phyloP scores from a whole-genome alignment of 2,329 filamentous ascomycete species.

The Ceratocystis variospora region DNA sequence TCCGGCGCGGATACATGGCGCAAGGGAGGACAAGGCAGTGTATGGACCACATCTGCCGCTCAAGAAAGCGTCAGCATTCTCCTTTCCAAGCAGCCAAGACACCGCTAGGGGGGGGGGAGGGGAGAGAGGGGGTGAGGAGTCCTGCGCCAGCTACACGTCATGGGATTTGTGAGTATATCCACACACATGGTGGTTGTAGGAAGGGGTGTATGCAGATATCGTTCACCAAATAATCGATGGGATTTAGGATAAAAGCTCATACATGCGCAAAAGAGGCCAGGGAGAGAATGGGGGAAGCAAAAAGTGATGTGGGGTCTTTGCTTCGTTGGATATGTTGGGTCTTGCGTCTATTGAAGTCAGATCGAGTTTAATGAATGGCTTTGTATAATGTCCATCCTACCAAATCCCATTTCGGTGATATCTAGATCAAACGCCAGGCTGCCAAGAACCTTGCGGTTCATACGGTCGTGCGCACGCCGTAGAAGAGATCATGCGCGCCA shows the following conservation, averaged over 20 bases:
- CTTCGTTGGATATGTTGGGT: background rate
- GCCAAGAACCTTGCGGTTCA: too few relatives aligned
- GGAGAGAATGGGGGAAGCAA: background rate
- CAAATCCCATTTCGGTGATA: too few relatives aligned
- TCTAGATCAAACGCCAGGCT: too few relatives aligned
- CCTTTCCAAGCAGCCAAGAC: slow-evolving; percentile 37
- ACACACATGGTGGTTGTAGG: too few relatives aligned
- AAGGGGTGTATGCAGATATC: too few relatives aligned
- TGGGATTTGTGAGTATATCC: too few relatives aligned
- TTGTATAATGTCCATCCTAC: too few relatives aligned
- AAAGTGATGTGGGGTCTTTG: background rate
- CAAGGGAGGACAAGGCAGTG: slow-evolving; percentile 39
- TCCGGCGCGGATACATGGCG: slow-evolving; percentile 51
- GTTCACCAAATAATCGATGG: background rate
- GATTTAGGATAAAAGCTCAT: background rate
- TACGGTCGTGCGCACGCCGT: too few relatives aligned
- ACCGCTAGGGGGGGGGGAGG: background rate
- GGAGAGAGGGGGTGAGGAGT: background rate
- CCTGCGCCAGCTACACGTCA: background rate
- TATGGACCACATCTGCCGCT: slow-evolving; percentile 45
- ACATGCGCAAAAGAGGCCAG: background rate
- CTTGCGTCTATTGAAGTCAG: background rate
- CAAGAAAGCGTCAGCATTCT: slow-evolving; percentile 50
- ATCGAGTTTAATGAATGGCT: too few relatives aligned
- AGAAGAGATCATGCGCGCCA: too few relatives aligned